These are phyloP conservation scores for Ceratocystis cubensis DNA, from an alignment of 2,329 filamentous ascomycete genomes.

Conservation along the genomic window DNA sequence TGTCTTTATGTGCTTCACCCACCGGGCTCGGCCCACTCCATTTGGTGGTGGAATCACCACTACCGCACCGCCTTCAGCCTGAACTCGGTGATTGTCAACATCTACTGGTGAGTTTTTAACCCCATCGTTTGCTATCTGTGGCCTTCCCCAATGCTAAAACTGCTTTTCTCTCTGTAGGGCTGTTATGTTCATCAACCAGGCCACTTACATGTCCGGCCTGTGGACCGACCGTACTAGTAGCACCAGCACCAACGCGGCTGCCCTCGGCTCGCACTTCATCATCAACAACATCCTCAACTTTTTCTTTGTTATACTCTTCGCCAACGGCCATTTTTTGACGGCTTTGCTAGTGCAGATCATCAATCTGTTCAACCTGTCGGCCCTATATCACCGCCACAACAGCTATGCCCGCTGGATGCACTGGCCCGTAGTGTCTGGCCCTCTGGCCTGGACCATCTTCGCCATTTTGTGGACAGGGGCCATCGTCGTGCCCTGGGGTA, in stretches of 20 bases:
- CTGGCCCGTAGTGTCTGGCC: slow-evolving; percentile 59
- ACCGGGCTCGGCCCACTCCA: slow-evolving; percentile 47
- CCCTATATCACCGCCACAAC: slow-evolving; percentile 69
- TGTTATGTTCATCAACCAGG: slow-evolving; percentile 60
- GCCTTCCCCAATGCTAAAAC: background rate
- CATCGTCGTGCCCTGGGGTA: slow-evolving; percentile 58
- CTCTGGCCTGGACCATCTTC: slow-evolving; percentile 72
- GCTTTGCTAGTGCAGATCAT: slow-evolving; percentile 63
- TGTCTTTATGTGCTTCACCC: slow-evolving; percentile 60
- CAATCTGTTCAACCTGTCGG: slow-evolving; percentile 71
- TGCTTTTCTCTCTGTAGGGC: slow-evolving; percentile 38
- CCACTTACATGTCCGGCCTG: slow-evolving; percentile 62
- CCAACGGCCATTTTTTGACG: slow-evolving; percentile 59
- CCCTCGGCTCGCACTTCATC: slow-evolving; percentile 75
- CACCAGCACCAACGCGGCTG: slow-evolving; percentile 48
- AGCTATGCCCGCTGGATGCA: slow-evolving; percentile 59
- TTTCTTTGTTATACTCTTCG: slow-evolving; percentile 72
- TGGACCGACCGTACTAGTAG: slow-evolving; percentile 52
- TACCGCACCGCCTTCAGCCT: slow-evolving; percentile 62
- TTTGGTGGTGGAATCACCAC: slow-evolving; percentile 61
- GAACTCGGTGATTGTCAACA: slow-evolving; percentile 49
- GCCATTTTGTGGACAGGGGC: slow-evolving; percentile 84
- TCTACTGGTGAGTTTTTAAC: slow-evolving; percentile 40
- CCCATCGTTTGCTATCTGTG: background rate
- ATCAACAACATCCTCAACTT: slow-evolving; percentile 73